These are phyloP conservation scores for Nakazawaea populi DNA, from an alignment of 805 yeast genomes.

Conservation along the genomic window DNA sequence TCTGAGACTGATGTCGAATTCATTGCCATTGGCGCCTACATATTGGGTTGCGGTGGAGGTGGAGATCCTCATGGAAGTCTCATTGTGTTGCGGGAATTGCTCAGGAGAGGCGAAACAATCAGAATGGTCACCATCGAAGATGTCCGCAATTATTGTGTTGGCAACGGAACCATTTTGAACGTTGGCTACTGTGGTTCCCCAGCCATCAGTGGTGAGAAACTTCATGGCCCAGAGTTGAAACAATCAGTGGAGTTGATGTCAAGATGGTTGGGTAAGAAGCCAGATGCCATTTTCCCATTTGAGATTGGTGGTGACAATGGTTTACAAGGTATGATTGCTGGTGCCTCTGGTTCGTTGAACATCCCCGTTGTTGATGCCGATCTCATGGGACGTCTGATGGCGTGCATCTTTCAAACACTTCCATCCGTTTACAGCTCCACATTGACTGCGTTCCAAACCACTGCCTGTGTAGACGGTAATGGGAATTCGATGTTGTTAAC, in stretches of 20 bases:
- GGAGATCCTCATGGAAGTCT: slow-evolving; percentile 36
- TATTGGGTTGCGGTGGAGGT: slow-evolving; percentile 45
- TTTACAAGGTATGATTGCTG: slow-evolving; percentile 20
- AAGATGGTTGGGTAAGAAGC: slow-evolving; percentile 21
- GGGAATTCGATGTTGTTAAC: slow-evolving; percentile 30
- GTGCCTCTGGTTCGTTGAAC: slow-evolving; percentile 19
- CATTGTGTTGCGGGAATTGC: slow-evolving; percentile 26
- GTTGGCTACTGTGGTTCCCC: slow-evolving; percentile 40
- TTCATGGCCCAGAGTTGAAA: slow-evolving; percentile 31
- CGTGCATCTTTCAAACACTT: slow-evolving; percentile 29
- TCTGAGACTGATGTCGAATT: slow-evolving; percentile 35
- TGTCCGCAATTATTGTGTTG: slow-evolving; percentile 17
- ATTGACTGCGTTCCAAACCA: slow-evolving; percentile 15
- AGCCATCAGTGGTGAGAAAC: slow-evolving; percentile 33
- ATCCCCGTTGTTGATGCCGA: slow-evolving; percentile 30
- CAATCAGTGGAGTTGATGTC: slow-evolving; percentile 24
- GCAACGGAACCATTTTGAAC: slow-evolving; percentile 25
- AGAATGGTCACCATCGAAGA: slow-evolving; percentile 27
- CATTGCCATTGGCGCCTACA: slow-evolving; percentile 37
- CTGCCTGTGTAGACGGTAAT: slow-evolving; percentile 32
- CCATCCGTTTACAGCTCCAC: slow-evolving; percentile 19
- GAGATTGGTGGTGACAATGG: slow-evolving; percentile 44
- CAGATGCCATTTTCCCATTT: slow-evolving; percentile 30
- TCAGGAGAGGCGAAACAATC: slow-evolving; percentile 27
- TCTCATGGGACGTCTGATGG: slow-evolving; percentile 37